Percentiles rank a stretch among this genome's conserved stretches.
phyloP scores from a whole-genome alignment of 768 basidiomycete species.

The Baorangia bicolor region DNA sequence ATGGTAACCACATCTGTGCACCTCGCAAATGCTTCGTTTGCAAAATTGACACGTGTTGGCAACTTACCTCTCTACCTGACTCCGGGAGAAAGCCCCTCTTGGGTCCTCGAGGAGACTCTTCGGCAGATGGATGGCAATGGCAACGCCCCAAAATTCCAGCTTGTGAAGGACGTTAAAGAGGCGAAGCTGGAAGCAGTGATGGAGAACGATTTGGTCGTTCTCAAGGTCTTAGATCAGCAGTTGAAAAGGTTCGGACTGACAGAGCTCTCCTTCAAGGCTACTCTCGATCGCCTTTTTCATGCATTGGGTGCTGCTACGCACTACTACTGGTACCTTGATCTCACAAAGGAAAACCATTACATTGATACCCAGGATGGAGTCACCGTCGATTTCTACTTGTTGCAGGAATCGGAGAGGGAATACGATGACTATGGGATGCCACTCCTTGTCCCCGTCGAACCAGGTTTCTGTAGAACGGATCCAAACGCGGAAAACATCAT shows the following conservation, averaged over 20 bases:
- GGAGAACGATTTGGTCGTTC: neutral
- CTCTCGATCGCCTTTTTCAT: neutral
- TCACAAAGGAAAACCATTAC: neutral
- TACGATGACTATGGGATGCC: neutral
- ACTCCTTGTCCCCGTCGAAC: neutral
- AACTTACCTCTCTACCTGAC: constrained; percentile 1
- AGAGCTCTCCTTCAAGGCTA: neutral
- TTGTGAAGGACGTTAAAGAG: neutral
- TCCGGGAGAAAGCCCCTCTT: neutral
- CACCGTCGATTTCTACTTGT: constrained; percentile 10
- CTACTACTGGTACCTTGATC: constrained; percentile 24
- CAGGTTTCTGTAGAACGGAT: constrained; percentile 4
- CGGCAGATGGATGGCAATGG: neutral
- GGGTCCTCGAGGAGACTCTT: neutral
- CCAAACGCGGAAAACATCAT: constrained; percentile 1
- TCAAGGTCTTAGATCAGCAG: constrained; percentile 3
- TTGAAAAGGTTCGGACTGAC: neutral
- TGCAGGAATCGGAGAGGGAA: neutral
- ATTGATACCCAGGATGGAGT: neutral
- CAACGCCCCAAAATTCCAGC: neutral
- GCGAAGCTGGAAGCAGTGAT: neutral
- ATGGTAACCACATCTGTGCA: neutral
- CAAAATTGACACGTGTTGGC: neutral
- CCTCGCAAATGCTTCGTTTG: neutral
- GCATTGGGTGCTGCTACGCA: constrained; percentile 16